Percentiles rank a stretch among this genome's conserved stretches.
phyloP scores from a whole-genome alignment of 2,329 filamentous ascomycete genomes.

The Paraphaeosphaeria sporulosa region DNA sequence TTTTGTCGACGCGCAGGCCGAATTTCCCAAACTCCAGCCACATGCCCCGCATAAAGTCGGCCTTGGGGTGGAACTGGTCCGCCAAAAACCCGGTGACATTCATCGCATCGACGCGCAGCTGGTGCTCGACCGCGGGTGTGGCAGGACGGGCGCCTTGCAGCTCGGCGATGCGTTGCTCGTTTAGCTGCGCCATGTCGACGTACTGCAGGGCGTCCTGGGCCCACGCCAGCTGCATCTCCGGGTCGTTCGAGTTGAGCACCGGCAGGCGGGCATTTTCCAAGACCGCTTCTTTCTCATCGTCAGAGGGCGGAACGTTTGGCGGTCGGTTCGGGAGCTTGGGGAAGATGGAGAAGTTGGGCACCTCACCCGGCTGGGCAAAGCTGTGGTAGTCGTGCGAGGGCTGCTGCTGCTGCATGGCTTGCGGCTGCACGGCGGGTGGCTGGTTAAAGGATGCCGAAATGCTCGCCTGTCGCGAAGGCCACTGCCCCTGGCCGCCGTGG shows the following conservation, averaged over 20 bases:
- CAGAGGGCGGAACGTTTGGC: constrained; percentile 88
- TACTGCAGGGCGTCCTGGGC: constrained; percentile 90
- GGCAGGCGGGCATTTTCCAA: constrained; percentile 83
- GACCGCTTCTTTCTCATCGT: constrained; percentile 92
- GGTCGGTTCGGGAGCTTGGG: constrained; percentile 80
- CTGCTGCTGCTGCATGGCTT: constrained; percentile 31
- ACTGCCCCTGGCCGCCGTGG: constrained; percentile 31
- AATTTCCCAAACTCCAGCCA: constrained; percentile 99
- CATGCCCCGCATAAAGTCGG: constrained; percentile 92
- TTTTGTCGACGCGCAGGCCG: constrained; percentile 87
- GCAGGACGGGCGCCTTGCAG: constrained; percentile 69
- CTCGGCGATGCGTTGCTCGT: constrained; percentile 71
- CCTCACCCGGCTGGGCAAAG: constrained; percentile 54
- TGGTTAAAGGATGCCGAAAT: constrained; percentile 49
- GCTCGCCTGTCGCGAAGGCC: constrained; percentile 43
- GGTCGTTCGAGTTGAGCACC: constrained; percentile 91
- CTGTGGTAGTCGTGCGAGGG: constrained; percentile 49
- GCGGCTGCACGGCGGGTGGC: constrained; percentile 45
- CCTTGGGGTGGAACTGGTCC: constrained; percentile 90
- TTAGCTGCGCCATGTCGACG: constrained; percentile 83
- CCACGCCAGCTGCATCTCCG: constrained; percentile 96
- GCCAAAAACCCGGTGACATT: constrained; percentile 92
- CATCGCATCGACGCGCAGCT: constrained; percentile 85
- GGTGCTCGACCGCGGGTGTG: constrained; percentile 88
- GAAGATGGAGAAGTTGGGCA: constrained; percentile 89